These are phyloP conservation scores for Diphasiastrum complanatum DNA, from an alignment of 83 land plant genomes.

Conservation along the genomic window DNA sequence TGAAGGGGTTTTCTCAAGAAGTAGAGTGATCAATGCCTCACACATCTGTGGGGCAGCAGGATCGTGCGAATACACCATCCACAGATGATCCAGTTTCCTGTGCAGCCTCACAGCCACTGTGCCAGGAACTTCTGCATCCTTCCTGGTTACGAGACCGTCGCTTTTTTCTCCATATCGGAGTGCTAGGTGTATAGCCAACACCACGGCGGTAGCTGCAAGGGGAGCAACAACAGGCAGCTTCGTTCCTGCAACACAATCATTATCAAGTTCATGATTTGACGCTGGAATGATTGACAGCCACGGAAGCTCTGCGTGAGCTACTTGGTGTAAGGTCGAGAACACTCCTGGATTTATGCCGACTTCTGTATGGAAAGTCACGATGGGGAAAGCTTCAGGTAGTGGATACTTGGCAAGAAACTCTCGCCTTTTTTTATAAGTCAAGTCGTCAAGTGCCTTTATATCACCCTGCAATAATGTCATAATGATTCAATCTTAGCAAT, in stretches of 20 bases:
- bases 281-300: conserved; percentile 5
- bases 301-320: conserved; percentile 15
- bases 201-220: conserved; percentile 3
- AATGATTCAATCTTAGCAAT: neutral
- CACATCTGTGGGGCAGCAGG: conserved; percentile 9
- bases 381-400: conserved; percentile 5
- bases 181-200: conserved; percentile 5
- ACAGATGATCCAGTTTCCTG: conserved; percentile 9
- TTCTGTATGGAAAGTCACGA: conserved; percentile 10
- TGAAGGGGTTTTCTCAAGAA: too few species aligned
- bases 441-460: conserved; percentile 8
- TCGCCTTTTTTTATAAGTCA: conserved; percentile 6
- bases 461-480: conserved; percentile 10
- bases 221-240: conserved; percentile 15
- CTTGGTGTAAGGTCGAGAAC: conserved; percentile 5
- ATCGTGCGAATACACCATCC: conserved; percentile 11
- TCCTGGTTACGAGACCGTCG: conserved; percentile 9
- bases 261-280: too few species aligned
- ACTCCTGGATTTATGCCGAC: conserved; percentile 10
- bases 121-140: conserved; percentile 14
- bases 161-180: conserved; percentile 10
- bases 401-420: too few species aligned
- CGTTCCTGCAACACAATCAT: neutral
- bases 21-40: conserved; percentile 9
- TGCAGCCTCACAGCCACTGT: conserved; percentile 6